These are phyloP conservation scores for Pythium dissimile DNA, from an alignment of 352 stramenopile species.

Conservation along the genomic window DNA sequence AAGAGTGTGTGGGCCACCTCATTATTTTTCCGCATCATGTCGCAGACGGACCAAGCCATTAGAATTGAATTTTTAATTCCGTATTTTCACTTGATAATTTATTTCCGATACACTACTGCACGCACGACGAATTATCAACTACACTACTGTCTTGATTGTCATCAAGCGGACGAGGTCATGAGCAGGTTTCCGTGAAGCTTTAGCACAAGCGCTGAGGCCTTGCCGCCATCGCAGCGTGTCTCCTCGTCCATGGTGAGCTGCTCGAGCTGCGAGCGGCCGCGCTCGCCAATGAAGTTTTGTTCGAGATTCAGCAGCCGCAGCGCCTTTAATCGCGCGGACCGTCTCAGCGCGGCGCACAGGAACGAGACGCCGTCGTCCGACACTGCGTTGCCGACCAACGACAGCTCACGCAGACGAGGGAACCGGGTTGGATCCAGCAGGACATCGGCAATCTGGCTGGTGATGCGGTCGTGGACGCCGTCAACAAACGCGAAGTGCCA, in stretches of 20 bases:
- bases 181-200: slow-evolving; percentile 18
- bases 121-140: no score
- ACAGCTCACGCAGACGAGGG: slow-evolving; percentile 16
- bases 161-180: no score
- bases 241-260: background rate
- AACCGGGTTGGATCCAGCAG: slow-evolving; percentile 11
- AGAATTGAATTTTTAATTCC: no score
- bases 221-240: no score
- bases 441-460: slow-evolving; percentile 15
- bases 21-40: no score
- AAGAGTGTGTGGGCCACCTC: no score
- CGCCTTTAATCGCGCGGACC: background rate
- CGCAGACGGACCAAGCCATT: no score
- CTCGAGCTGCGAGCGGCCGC: slow-evolving; percentile 16
- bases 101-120: no score
- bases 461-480: slow-evolving; percentile 30
- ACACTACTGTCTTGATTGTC: no score
- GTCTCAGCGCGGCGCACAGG: slow-evolving; percentile 9
- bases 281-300: slow-evolving; percentile 34
- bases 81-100: no score
- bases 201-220: slow-evolving; percentile 1
- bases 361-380: slow-evolving; percentile 27
- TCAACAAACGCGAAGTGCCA: slow-evolving; percentile 30
- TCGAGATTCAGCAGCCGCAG: slow-evolving; percentile 23
- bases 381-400: slow-evolving; percentile 30